A percentile compares a stretch with the other conserved stretches of the same genome.
These are phyloP conservation scores for Tilletia walkeri DNA, from an alignment of 1,284 basidiomycete species.

Conservation along the genomic window DNA sequence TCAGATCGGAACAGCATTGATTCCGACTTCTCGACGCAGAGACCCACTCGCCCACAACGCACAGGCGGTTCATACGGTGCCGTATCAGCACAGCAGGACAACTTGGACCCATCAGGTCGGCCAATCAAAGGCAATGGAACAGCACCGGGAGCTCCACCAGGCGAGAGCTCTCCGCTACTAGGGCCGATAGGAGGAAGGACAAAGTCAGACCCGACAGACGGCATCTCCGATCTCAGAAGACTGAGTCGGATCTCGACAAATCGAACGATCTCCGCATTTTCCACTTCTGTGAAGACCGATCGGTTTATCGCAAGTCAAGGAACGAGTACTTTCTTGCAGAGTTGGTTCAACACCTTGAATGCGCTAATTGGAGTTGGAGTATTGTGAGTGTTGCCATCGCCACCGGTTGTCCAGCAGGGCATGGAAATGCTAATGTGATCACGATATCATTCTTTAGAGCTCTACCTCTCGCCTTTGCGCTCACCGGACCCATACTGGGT, in stretches of 20 bases:
- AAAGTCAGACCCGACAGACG: not conserved
- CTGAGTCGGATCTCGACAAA: not conserved
- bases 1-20: conserved; percentile 9
- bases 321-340: conserved; percentile 47
- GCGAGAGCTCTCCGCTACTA: not conserved
- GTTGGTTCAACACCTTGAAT: conserved; percentile 55
- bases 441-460: conserved; percentile 29
- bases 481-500: conserved; percentile 46
- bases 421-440: not conserved
- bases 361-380: conserved; percentile 53
- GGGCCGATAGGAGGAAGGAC: not conserved
- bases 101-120: too few relatives aligned
- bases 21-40: conserved; percentile 2
- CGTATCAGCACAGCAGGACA: too few relatives aligned
- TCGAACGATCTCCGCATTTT: not conserved
- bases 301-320: conserved; percentile 27
- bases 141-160: not conserved
- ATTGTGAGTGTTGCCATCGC: conserved; percentile 20
- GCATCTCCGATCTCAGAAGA: not conserved
- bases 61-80: not conserved
- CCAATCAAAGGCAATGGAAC: too few relatives aligned
- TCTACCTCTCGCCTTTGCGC: conserved; percentile 48
- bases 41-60: not conserved
- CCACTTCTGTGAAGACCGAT: not conserved
- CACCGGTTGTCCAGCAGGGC: too few relatives aligned